Percentiles rank a stretch among this genome's conserved stretches.
Evolutionary conservation across 1,139 yeast genomes (phyloP).

Genomic region (Hansenula lynferdii): DNA sequence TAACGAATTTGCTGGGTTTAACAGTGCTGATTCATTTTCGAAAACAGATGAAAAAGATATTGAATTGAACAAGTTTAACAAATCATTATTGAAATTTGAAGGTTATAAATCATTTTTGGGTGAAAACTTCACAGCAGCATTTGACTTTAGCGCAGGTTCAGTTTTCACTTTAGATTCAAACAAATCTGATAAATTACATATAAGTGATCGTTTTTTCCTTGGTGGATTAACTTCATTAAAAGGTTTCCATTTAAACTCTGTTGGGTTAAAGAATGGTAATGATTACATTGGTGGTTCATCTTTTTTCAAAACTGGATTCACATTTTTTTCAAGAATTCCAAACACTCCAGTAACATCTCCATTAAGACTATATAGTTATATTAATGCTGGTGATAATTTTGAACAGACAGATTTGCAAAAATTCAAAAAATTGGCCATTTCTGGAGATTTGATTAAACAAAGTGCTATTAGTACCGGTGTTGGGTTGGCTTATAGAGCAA

Average conservation of each 20-base stretch:
- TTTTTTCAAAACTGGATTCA: conserved; percentile 22
- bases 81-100: conserved; percentile 19
- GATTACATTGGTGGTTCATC: conserved; percentile 26
- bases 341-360: conserved; percentile 23
- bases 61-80: conserved; percentile 22
- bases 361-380: conserved; percentile 22
- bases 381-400: conserved; percentile 21
- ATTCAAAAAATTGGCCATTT: conserved; percentile 3
- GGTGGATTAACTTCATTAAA: conserved; percentile 81
- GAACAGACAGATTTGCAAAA: conserved; percentile 6
- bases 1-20: conserved; percentile 24
- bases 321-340: conserved; percentile 26
- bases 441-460: conserved; percentile 14
- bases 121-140: conserved; percentile 21
- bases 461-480: conserved; percentile 28
- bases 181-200: conserved; percentile 21
- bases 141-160: conserved; percentile 24
- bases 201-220: conserved; percentile 44
- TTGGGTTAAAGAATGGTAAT: conserved; percentile 59
- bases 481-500: conserved; percentile 26
- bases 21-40: conserved; percentile 18
- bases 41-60: conserved; percentile 11
- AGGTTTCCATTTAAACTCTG: conserved; percentile 67
- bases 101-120: conserved; percentile 22
- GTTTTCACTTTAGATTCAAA: conserved; percentile 15